Evolutionary conservation across 768 basidiomycete genomes (phyloP).

Genomic region (Ramaria rubella): DNA sequence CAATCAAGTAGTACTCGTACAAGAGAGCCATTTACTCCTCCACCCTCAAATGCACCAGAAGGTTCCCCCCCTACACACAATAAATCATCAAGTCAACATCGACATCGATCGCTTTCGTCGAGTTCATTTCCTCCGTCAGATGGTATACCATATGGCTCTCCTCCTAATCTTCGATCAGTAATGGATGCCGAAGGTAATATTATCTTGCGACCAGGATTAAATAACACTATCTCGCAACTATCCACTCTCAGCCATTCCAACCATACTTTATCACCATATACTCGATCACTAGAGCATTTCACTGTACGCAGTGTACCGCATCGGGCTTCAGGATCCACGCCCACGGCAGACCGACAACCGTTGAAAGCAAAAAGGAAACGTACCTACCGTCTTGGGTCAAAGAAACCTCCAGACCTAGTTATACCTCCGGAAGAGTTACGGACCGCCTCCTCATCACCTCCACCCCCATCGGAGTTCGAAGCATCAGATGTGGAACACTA

Average conservation of each 20-base stretch:
- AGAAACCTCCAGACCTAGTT: slow-evolving; percentile 15
- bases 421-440: not conserved
- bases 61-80: not conserved
- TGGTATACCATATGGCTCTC: slow-evolving; percentile 21
- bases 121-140: not conserved
- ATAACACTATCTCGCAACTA: slow-evolving; percentile 76
- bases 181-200: slow-evolving; percentile 39
- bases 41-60: not conserved
- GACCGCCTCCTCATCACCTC: slow-evolving; percentile 25
- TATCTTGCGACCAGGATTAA: slow-evolving; percentile 57
- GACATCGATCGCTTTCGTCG: slow-evolving; percentile 7
- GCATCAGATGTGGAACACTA: slow-evolving; percentile 69
- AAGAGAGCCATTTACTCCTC: not conserved
- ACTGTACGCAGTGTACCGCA: slow-evolving; percentile 87
- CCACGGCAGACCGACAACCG: slow-evolving; percentile 41
- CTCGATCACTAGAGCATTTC: slow-evolving; percentile 83
- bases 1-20: not conserved
- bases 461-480: slow-evolving; percentile 53
- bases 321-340: slow-evolving; percentile 32
- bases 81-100: not conserved
- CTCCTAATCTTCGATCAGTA: slow-evolving; percentile 26
- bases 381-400: slow-evolving; percentile 53
- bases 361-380: slow-evolving; percentile 75
- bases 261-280: slow-evolving; percentile 92
- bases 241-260: slow-evolving; percentile 83